These are phyloP conservation scores for Halophytophthora polymorphica DNA, from an alignment of 352 stramenopile genomes.

Conservation along the genomic window DNA sequence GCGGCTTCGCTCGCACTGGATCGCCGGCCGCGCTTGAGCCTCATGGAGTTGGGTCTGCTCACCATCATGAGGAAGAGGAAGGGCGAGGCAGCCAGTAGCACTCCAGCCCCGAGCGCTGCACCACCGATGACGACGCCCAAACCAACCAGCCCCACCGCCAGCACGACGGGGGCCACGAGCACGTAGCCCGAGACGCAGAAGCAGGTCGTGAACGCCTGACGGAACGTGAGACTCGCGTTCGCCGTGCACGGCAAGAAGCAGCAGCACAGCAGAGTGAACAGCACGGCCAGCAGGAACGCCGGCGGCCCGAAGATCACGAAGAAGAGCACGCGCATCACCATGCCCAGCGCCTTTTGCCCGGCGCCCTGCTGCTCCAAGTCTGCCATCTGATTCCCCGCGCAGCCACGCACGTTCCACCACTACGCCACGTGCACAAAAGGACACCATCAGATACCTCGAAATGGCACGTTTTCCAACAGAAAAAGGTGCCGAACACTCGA, in stretches of 20 bases:
- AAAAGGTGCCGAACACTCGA: neutral
- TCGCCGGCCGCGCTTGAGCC: constrained; percentile 2
- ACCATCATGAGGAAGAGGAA: constrained; percentile 26
- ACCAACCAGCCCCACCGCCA: constrained; percentile 27
- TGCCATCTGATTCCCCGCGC: constrained; percentile 67
- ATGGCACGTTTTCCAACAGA: neutral
- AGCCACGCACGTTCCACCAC: constrained; percentile 81
- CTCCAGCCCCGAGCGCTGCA: constrained; percentile 18
- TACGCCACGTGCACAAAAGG: constrained; percentile 13
- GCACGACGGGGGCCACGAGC: constrained; percentile 42
- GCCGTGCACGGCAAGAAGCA: constrained; percentile 64
- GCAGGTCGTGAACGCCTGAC: constrained; percentile 60
- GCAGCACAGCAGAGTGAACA: constrained; percentile 55
- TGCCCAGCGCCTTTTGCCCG: constrained; percentile 32
- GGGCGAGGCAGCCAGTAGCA: constrained; percentile 28
- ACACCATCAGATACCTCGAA: neutral
- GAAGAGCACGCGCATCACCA: constrained; percentile 46
- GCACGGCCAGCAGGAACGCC: constrained; percentile 52
- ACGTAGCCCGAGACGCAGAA: constrained; percentile 59
- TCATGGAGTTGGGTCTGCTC: constrained; percentile 13
- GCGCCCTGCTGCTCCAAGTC: constrained; percentile 48
- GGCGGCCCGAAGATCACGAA: constrained; percentile 66
- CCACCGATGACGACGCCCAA: constrained; percentile 26
- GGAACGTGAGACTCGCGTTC: constrained; percentile 36
- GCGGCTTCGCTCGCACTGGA: constrained; percentile 15